These are phyloP conservation scores for Cladochytrium tenue DNA, from an alignment of 371 early-diverging fungal species.

Conservation along the genomic window DNA sequence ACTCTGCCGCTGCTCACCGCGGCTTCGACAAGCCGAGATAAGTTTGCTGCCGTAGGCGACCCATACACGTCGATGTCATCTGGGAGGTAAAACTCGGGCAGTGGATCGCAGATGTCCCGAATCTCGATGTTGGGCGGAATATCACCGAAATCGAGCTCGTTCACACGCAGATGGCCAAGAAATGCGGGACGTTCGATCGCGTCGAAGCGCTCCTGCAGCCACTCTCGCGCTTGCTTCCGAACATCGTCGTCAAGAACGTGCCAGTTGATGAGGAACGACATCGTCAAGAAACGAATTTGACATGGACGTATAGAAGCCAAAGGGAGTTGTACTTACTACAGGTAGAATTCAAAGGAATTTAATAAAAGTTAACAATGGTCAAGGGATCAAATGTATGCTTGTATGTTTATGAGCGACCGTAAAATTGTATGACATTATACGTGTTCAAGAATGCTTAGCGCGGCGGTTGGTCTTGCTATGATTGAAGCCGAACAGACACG, in stretches of 20 bases:
- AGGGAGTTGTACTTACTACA: no score
- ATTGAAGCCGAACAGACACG: no score
- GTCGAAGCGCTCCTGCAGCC: slow-evolving; percentile 81
- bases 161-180: slow-evolving; percentile 80
- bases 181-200: slow-evolving; percentile 72
- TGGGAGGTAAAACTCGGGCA: slow-evolving; percentile 81
- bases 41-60: background rate
- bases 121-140: slow-evolving; percentile 80
- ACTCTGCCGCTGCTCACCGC: background rate
- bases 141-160: slow-evolving; percentile 80
- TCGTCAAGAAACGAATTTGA: no score
- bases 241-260: slow-evolving; percentile 72
- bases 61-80: slow-evolving; percentile 32
- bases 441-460: no score
- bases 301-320: no score
- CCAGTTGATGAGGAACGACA: slow-evolving; percentile 90
- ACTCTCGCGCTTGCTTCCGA: slow-evolving; percentile 70
- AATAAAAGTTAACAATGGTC: no score
- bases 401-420: no score
- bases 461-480: no score
- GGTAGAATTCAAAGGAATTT: no score
- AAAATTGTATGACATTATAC: no score
- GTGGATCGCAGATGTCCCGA: slow-evolving; percentile 80
- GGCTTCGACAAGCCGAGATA: background rate
- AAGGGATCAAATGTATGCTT: no score